Conservation (phyloP, 2,329 filamentous ascomycete species). For the Trichoderma sp. region DNA sequence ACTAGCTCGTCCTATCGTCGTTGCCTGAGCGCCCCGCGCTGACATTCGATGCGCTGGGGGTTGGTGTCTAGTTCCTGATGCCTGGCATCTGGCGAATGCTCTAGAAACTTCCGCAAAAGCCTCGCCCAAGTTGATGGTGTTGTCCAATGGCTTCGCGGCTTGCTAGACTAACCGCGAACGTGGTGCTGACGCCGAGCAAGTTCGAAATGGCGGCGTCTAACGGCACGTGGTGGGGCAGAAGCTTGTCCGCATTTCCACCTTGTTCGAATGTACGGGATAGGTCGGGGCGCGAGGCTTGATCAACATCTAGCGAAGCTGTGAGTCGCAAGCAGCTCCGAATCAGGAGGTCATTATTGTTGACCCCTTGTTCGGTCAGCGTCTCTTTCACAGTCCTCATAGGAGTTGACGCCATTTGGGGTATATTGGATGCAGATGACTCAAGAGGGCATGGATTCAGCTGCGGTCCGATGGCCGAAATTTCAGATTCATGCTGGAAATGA, state of each 20-base stretch:
- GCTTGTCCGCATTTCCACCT: not conserved
- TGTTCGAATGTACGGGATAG: not conserved
- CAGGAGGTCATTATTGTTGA: not conserved
- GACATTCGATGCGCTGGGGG: not conserved
- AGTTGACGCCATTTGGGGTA: not conserved
- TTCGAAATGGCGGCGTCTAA: not conserved
- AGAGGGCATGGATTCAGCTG: not conserved
- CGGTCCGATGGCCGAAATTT: not conserved
- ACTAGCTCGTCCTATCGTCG: not conserved
- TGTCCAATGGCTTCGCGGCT: not conserved
- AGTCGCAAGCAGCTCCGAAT: constrained; percentile 5
- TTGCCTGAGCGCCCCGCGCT: not conserved
- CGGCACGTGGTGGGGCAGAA: not conserved
- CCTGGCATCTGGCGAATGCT: not conserved
- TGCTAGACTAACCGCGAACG: not conserved
- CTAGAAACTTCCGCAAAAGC: constrained; percentile 2
- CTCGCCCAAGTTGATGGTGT: not conserved
- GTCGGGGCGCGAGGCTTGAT: not conserved
- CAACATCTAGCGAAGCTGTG: not conserved
- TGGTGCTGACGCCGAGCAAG: not conserved
- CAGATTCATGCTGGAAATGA: not conserved
- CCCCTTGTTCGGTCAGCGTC: not conserved
- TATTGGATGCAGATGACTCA: not conserved
- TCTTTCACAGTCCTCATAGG: not conserved
- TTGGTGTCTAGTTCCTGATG: not conserved